Evolutionary conservation across 2,329 filamentous ascomycete genomes (phyloP), one percentile per base, ranked within the genome.

Genomic region (Cladosporium sp.): DNA sequence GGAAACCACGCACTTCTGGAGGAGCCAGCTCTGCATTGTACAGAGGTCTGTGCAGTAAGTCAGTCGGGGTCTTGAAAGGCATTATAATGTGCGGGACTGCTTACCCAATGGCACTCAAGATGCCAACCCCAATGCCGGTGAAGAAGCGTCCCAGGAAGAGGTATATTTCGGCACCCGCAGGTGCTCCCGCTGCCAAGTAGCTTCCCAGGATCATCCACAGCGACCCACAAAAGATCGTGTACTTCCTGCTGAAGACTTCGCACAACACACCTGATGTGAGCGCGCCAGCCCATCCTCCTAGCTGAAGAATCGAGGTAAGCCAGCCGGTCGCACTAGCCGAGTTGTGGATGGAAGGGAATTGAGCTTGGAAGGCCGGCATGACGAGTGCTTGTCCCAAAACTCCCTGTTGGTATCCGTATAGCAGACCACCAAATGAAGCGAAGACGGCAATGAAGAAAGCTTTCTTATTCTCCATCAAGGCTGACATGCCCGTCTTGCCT

Each of bases 141-240:
- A 92, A 81, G 72, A 92, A 91, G 18, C 89, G 83, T 2, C 90
- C 90, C 0, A 82, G 70, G 0, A 92, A 86, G 89, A 93, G 92
- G 14, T 77, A 74, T 2, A 78, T 69, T 1, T 93, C 88, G 0
- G 82, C 85, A 3, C 72, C 76, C 68, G 86, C 84, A 59, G 78
- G 72, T 0, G 89, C 88, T 8, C 67, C 64, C 8, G 58, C 58
- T 15, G 57, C 65, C 14, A 68, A 52, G 11, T 68, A 70, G 57
- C 63, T 67, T 28, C 68, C 75, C 70, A 61, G 74, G 67, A 60
- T 73, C 67, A 60, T 75, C 81, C 81, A 82, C 24, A 83, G 52
- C 75, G 80, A 83, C 1, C 81, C 83, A 11, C 74, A 77, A 67
- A 84, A 83, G 12, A 61, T 61, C n/a, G 41, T 47, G 28, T 61